Base-by-base conservation (phyloP, 2,329 filamentous ascomycete genomes). In the Didymosphaeria variabile region DNA sequence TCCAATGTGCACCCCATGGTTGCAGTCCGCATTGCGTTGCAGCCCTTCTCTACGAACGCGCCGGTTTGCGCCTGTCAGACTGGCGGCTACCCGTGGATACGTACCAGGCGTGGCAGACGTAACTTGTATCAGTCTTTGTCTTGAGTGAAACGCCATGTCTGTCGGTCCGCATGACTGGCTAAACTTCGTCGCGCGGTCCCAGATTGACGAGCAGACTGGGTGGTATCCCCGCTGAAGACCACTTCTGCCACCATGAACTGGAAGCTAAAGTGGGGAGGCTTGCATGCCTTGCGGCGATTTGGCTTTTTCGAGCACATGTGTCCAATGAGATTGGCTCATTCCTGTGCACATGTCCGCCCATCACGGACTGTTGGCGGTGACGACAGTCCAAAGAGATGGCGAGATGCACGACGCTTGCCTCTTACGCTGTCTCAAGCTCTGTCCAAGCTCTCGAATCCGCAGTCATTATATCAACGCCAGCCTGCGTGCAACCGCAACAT, bases 371-470 rank as follows among this genome's bases (percentile, higher is more conserved):
- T 46, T 55, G 57, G 57, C 42, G 57, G 50, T 58, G 54, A 54
- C 58, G 46, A 57, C 34, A 23, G 55, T 46, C 52, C 19, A 32
- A 13, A 40, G 29, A 58, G 57, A 62, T 60, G 62, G 60, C 46
- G 55, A 60, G 46, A 17, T 38, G 58, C 58, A 57, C 56, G 56
- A 60, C 58, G 50, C 61, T 56, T 55, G 53, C 60, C 58, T 36
- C 9, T 55, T 65, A 52, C 57, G 51, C 23, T 40, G 15, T 65
- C 62, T 67, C 62, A 62, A 61, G 59, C 59, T 58, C 55, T 58
- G 58, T 53, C 59, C 59, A 60, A 51, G 60, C 60, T 45, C 55
- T 34, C 49, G 19, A 10, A 34, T 29, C 31, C 42, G 21, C 53
- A 13, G 21, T 53, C n/a, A 23, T 61, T 61, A 64, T 66, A 67